Conservation (phyloP, 257 asterid species). For the Gardenia jasminoides region DNA sequence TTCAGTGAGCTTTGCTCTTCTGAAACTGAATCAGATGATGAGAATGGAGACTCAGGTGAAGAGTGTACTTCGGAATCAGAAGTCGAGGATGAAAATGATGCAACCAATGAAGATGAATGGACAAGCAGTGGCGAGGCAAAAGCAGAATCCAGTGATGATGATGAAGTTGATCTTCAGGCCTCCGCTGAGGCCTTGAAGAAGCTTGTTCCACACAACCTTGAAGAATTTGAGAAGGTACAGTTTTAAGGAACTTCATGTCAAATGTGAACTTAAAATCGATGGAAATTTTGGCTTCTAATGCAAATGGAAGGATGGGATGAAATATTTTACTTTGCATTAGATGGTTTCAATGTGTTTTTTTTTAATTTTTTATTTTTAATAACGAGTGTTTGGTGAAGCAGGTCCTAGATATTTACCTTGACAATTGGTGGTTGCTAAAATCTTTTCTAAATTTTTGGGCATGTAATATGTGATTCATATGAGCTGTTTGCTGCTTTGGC, state of each 20-base stretch:
- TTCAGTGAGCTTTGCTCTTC: slow-evolving; percentile 63
- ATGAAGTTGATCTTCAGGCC: slow-evolving; percentile 62
- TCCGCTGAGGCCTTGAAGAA: slow-evolving; percentile 75
- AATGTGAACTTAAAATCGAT: neutral
- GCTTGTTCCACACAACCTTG: slow-evolving; percentile 62
- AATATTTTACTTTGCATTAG: neutral
- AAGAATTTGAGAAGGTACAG: slow-evolving; percentile 81
- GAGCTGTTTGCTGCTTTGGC: neutral
- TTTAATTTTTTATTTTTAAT: no score
- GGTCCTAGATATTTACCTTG: neutral
- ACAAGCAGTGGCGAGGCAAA: slow-evolving; percentile 68
- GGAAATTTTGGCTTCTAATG: neutral
- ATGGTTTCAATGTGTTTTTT: neutral
- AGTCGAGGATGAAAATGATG: slow-evolving; percentile 71
- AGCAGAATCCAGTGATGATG: slow-evolving; percentile 77
- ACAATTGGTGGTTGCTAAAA: neutral
- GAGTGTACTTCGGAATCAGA: slow-evolving; percentile 77
- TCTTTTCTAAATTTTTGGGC: neutral
- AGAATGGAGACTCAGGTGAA: slow-evolving; percentile 49
- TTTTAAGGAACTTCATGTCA: no score
- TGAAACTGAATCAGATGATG: slow-evolving; percentile 80
- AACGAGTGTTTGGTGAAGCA: neutral
- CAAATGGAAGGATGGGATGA: neutral
- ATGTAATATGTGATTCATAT: neutral
- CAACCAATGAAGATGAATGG: slow-evolving; percentile 75